A percentile compares a stretch with the other conserved stretches of the same genome.
Conservation (phyloP, 768 basidiomycete genomes). For the Boletus vermiculosoides region DNA sequence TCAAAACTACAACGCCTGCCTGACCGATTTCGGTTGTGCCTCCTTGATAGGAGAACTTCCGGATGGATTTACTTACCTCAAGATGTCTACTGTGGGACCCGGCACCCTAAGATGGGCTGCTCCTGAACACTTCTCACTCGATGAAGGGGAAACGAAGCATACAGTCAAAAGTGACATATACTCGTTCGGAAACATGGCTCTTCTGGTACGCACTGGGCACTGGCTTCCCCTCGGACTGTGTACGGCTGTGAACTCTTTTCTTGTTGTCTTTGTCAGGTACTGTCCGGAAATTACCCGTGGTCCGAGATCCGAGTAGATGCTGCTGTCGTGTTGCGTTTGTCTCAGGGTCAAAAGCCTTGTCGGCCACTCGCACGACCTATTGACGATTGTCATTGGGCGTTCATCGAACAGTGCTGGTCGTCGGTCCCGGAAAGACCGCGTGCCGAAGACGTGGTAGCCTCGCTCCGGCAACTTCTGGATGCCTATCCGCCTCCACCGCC, state of each 20-base stretch:
- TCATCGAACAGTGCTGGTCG: slow-evolving; percentile 10
- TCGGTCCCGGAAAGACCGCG: background rate
- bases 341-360: background rate
- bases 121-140: slow-evolving; percentile 4
- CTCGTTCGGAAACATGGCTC: slow-evolving; percentile 9
- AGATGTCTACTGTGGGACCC: background rate
- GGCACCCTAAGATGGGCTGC: slow-evolving; percentile 12
- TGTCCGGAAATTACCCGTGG: background rate
- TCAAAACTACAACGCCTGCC: slow-evolving; percentile 3
- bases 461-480: background rate
- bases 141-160: background rate
- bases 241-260: background rate
- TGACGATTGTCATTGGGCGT: background rate
- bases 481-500: background rate
- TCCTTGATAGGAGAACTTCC: slow-evolving; percentile 8
- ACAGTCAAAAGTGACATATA: slow-evolving; percentile 9
- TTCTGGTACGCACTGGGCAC: background rate
- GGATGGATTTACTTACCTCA: background rate
- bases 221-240: background rate
- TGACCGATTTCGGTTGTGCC: slow-evolving; percentile 11
- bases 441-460: background rate
- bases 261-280: no score
- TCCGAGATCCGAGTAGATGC: background rate
- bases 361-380: no score
- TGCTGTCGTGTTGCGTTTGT: background rate